phyloP scores from a whole-genome alignment of 2,329 filamentous ascomycete genomes.

The Epichloe uncinata region DNA sequence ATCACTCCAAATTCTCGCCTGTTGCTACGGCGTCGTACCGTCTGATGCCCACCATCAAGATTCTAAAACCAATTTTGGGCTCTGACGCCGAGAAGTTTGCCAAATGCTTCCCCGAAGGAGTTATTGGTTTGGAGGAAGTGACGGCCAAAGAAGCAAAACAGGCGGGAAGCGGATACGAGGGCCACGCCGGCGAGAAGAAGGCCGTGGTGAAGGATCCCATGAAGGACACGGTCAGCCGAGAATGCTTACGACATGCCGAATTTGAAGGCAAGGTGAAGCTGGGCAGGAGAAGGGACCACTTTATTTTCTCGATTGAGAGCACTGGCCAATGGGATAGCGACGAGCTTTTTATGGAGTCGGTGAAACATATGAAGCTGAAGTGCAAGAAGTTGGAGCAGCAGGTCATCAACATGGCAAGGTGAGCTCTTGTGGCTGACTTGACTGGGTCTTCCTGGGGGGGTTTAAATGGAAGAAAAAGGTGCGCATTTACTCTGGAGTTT shows the following conservation, averaged over 20 bases:
- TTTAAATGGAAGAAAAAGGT: background rate
- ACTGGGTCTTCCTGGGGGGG: background rate
- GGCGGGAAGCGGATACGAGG: slow-evolving; percentile 53
- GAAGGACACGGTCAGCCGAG: slow-evolving; percentile 89
- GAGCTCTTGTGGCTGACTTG: slow-evolving; percentile 7
- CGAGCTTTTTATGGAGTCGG: slow-evolving; percentile 79
- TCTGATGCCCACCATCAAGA: slow-evolving; percentile 76
- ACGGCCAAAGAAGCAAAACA: slow-evolving; percentile 50
- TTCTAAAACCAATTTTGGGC: slow-evolving; percentile 71
- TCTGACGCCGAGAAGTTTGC: slow-evolving; percentile 80
- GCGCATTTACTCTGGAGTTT: slow-evolving; percentile 2
- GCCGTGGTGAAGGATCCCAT: slow-evolving; percentile 81
- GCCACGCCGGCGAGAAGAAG: slow-evolving; percentile 66
- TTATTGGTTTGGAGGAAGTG: slow-evolving; percentile 67
- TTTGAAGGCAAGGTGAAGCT: slow-evolving; percentile 94
- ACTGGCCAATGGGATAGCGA: slow-evolving; percentile 92
- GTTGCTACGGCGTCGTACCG: slow-evolving; percentile 92
- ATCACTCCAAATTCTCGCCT: slow-evolving; percentile 95
- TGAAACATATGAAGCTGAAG: slow-evolving; percentile 77
- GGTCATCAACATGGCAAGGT: slow-evolving; percentile 50
- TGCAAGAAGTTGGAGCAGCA: slow-evolving; percentile 61
- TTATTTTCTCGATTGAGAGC: slow-evolving; percentile 94
- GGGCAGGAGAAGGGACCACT: slow-evolving; percentile 82
- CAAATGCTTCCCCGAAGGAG: slow-evolving; percentile 76
- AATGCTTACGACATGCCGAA: slow-evolving; percentile 81